Conservation (phyloP, 2,329 filamentous ascomycete genomes). For the Botrytis cinerea region DNA sequence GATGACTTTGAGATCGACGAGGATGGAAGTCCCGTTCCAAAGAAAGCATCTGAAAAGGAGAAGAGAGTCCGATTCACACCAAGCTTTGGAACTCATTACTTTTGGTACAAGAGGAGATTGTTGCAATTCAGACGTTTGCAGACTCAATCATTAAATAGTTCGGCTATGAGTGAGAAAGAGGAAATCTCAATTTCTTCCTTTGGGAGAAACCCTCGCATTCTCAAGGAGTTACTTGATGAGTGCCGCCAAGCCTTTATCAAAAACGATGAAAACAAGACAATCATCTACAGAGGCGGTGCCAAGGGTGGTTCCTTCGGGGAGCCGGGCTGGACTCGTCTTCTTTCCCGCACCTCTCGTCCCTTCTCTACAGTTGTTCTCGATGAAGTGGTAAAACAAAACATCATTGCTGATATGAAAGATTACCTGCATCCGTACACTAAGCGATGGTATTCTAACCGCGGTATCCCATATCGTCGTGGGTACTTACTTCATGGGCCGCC, state of each 20-base stretch:
- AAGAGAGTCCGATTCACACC: slow-evolving; percentile 61
- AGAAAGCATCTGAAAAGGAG: slow-evolving; percentile 39
- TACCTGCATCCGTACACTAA: slow-evolving; percentile 63
- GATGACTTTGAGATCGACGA: slow-evolving; percentile 34
- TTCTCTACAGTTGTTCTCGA: slow-evolving; percentile 67
- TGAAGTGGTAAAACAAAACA: slow-evolving; percentile 58
- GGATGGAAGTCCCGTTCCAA: slow-evolving; percentile 32
- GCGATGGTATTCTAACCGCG: slow-evolving; percentile 81
- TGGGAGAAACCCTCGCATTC: slow-evolving; percentile 58
- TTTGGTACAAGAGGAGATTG: slow-evolving; percentile 63
- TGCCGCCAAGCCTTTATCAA: slow-evolving; percentile 57
- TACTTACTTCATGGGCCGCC: slow-evolving; percentile 82
- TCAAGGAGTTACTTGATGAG: slow-evolving; percentile 64
- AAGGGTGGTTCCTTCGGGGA: slow-evolving; percentile 45
- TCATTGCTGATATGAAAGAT: slow-evolving; percentile 62
- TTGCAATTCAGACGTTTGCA: slow-evolving; percentile 59
- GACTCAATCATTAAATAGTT: slow-evolving; percentile 48
- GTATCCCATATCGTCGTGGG: slow-evolving; percentile 82
- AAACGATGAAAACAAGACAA: slow-evolving; percentile 62
- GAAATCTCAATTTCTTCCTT: slow-evolving; percentile 62
- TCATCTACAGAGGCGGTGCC: slow-evolving; percentile 62
- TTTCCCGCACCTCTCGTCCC: slow-evolving; percentile 60
- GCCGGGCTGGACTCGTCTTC: slow-evolving; percentile 60
- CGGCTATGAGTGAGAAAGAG: slow-evolving; percentile 53
- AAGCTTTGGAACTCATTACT: slow-evolving; percentile 65